Conservation (phyloP, 352 stramenopile genomes). For the Globisporangium cederbergense region DNA sequence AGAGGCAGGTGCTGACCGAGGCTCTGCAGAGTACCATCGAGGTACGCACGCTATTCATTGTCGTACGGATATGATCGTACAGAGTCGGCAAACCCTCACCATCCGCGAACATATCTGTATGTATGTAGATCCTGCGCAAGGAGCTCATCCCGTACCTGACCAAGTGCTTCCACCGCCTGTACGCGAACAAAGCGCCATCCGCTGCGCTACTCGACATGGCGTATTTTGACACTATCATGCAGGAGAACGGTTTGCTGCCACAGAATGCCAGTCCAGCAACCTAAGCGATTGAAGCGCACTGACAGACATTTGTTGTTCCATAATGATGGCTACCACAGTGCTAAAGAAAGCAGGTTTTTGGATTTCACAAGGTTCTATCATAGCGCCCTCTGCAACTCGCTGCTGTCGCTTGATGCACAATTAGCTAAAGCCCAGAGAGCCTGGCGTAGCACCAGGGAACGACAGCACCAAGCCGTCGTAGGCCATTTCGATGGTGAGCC, state of each 20-base stretch:
- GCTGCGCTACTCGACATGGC: slow-evolving; percentile 15
- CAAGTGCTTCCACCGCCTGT: slow-evolving; percentile 73
- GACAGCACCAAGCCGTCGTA: slow-evolving; percentile 69
- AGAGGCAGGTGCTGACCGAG: slow-evolving; percentile 27
- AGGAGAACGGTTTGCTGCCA: slow-evolving; percentile 31
- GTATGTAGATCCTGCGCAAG: slow-evolving; percentile 39
- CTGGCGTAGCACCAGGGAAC: slow-evolving; percentile 46
- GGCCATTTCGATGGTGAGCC: slow-evolving; percentile 75
- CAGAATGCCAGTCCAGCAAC: neutral
- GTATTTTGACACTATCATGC: slow-evolving; percentile 48
- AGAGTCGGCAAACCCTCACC: neutral
- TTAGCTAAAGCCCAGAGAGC: slow-evolving; percentile 16
- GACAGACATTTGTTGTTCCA: neutral
- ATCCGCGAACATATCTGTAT: slow-evolving; percentile 3
- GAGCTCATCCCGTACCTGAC: slow-evolving; percentile 67
- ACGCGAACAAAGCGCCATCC: slow-evolving; percentile 30
- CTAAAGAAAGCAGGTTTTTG: neutral
- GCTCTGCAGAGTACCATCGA: slow-evolving; percentile 55
- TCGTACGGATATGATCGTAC: too few species aligned
- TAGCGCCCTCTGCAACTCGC: neutral
- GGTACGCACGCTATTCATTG: slow-evolving; percentile 20
- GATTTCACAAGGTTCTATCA: neutral
- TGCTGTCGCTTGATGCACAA: slow-evolving; percentile 36
- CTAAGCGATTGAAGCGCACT: neutral
- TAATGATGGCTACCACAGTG: neutral